Percentiles rank a stretch among this genome's conserved stretches.
These are phyloP conservation scores for Reutealis trisperma DNA, from an alignment of 345 rosid genomes.

Conservation along the genomic window DNA sequence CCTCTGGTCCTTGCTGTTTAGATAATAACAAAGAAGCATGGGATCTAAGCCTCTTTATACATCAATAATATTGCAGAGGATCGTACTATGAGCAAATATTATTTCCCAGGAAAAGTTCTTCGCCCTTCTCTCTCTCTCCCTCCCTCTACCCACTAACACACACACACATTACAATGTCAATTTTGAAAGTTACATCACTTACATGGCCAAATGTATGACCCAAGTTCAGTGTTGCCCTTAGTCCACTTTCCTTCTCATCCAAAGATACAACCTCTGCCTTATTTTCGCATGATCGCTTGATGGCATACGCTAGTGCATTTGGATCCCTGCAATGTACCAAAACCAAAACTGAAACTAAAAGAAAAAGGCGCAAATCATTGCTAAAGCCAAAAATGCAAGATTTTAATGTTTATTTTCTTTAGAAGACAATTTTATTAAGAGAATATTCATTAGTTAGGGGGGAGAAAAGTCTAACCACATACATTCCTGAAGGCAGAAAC, in stretches of 20 bases:
- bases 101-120: not conserved
- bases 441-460: not conserved
- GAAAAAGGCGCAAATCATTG: not conserved
- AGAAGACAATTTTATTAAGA: not conserved
- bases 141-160: not conserved
- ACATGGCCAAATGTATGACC: constrained; percentile 99
- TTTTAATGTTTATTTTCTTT: not conserved
- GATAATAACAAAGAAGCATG: not conserved
- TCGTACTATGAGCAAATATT: not conserved
- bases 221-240: constrained; percentile 90
- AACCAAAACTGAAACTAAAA: not conserved
- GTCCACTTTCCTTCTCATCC: constrained; percentile 95
- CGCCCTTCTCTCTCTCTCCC: not conserved
- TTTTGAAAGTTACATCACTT: constrained; percentile 32
- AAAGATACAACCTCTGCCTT: constrained; percentile 97
- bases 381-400: not conserved
- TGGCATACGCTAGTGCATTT: constrained; percentile 77
- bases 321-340: constrained; percentile 69
- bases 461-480: constrained; percentile 2
- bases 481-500: constrained; percentile 4
- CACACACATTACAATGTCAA: not conserved
- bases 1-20: not conserved
- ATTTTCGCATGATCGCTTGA: constrained; percentile 94
- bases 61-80: not conserved
- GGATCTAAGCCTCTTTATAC: not conserved